Evolutionary conservation across 2,329 filamentous ascomycete genomes (phyloP), one percentile per base, ranked within the genome.

Genomic region (Fusarium sororula): DNA sequence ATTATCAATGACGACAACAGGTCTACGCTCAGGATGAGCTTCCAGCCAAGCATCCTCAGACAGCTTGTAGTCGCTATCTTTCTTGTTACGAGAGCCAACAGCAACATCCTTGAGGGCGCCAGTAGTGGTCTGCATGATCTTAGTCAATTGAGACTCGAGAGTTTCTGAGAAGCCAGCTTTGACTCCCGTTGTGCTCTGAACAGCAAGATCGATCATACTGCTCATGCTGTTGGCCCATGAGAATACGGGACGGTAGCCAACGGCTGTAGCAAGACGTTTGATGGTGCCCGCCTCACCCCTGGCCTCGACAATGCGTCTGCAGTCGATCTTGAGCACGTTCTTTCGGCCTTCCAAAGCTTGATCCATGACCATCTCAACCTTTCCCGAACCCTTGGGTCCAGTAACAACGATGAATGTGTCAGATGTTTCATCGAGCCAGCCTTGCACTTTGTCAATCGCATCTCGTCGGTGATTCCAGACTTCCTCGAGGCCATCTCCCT

Each of bases 201-300:
- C 94, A 28, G 96, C 96, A 42, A 98, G 89, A 77, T 98, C 96
- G 73, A 98, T 87, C 83, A 98, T 90, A 80, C 95, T 97, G 83
- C 94, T 97, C 74, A 98, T 90, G 79, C 91, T 98, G 82, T 98
- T 98, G 84, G 97, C 93, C 94, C 95, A 98, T 0, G 94, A 97
- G 81, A 99, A 99, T 1, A 99, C 91, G 0, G 96, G 96, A 14
- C 93, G 88, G 80, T 98, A 98, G 14, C 96, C 96, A 55, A 98
- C 95, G 73, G 95, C 90, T 4, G 87, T 84, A 2, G 96, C 96
- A 11, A 96, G 91, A 45, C 92, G 91, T 68, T 90, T 90, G 77
- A 99, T 98, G 1, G 94, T 98, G 6, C 91, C 90, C 13, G 92
- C 91, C 79, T 99, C 96, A 10, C 96, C 95, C 62, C 93, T 90